Base-by-base conservation (phyloP, 2,329 filamentous ascomycete genomes). In the Zasmidium citrigriseum region DNA sequence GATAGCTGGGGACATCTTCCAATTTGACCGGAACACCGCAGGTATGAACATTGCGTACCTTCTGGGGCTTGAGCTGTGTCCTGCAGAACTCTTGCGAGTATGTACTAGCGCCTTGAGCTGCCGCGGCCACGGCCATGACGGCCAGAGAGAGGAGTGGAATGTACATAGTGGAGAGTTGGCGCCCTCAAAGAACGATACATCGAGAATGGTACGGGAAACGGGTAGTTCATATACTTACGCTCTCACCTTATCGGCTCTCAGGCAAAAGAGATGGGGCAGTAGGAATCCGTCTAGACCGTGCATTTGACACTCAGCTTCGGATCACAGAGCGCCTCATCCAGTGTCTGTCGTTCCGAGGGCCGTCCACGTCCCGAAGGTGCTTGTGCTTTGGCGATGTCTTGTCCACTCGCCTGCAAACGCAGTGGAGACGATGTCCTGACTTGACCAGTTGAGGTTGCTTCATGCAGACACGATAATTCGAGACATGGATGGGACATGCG, bases 41-140 rank as follows among this genome's bases (percentile, higher is more conserved):
- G n/a, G n/a, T 10, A 16, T n/a, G 34, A 41, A 4, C 16, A 41
- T n/a, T 41, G n/a, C 34, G 14, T 16, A 41, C 34, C 34, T 41
- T 11, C 34, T 41, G 34, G 16, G 54, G 51, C 16, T 46, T 34
- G 18, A 57, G 24, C 11, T 22, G 34, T 21, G 54, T 57, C 24
- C 29, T 50, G 48, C 54, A 57, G 20, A 51, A 18, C 34, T 52
- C 22, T 27, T 57, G 54, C 2, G 54, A 44, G 24, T 51, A 52
- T 4, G 54, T 57, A n/a, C 24, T 44, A 14, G 25, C 34, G 14
- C n/a, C 23, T 11, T 52, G 27, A 20, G 54, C 54, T 2, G 21
- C 22, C 10, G 18, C 46, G 1, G 29, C 3, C 10, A 24, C 21
- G 25, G 21, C 47, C 18, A 57, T 16, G 20, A 44, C 18, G 38